These are phyloP conservation scores for Scheffersomyces illinoinensis DNA, from an alignment of 1,139 yeast genomes.

Conservation along the genomic window DNA sequence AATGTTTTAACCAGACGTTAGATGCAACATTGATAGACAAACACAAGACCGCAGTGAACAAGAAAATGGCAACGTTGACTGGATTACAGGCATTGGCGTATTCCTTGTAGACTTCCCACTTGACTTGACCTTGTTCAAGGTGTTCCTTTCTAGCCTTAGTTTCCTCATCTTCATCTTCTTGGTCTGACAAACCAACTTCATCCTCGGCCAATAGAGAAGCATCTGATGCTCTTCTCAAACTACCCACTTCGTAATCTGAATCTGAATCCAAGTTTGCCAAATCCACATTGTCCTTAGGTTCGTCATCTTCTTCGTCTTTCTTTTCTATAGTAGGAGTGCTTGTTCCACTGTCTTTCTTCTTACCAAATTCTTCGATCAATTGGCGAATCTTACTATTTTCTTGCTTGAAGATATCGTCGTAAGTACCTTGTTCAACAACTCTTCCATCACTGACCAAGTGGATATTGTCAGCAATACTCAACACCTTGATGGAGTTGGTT, in stretches of 20 bases:
- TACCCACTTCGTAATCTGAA: slow-evolving; percentile 30
- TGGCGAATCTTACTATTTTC: slow-evolving; percentile 57
- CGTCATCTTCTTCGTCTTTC: slow-evolving; percentile 11
- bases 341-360: slow-evolving; percentile 31
- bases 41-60: slow-evolving; percentile 52
- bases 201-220: slow-evolving; percentile 48
- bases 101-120: slow-evolving; percentile 80
- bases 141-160: slow-evolving; percentile 61
- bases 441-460: slow-evolving; percentile 76
- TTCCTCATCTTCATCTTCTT: slow-evolving; percentile 48
- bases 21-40: slow-evolving; percentile 56
- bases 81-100: slow-evolving; percentile 90
- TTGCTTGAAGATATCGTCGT: slow-evolving; percentile 54
- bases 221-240: slow-evolving; percentile 71
- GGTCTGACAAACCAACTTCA: slow-evolving; percentile 32
- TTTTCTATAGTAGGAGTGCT: slow-evolving; percentile 6
- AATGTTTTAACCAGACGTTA: slow-evolving; percentile 91
- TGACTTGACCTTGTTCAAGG: slow-evolving; percentile 90
- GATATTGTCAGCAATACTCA: slow-evolving; percentile 74
- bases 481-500: slow-evolving; percentile 84
- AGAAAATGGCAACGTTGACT: slow-evolving; percentile 58
- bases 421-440: slow-evolving; percentile 76
- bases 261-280: slow-evolving; percentile 18
- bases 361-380: slow-evolving; percentile 77
- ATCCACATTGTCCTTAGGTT: slow-evolving; percentile 10